Evolutionary conservation across 331 rosid genomes (phyloP), one percentile per base, ranked within the genome.

Genomic region (Phaseolus coccineus): DNA sequence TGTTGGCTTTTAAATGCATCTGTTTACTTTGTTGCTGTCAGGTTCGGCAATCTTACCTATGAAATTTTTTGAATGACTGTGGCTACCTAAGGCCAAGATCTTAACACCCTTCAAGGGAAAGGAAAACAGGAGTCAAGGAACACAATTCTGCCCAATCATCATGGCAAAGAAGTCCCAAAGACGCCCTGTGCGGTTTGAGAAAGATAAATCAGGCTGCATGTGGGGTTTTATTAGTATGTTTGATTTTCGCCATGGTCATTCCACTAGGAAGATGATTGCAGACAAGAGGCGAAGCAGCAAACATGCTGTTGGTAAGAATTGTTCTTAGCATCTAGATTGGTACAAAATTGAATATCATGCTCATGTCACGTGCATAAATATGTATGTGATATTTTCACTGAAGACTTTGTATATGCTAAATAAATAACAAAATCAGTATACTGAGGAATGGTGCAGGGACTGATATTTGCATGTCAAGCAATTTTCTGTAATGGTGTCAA

Each of bases 221-320:
- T 90, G 92, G 98, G 94, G 99, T 14, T 90, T 96, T 72, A 96
- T 96, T 37, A 91, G 93, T 70, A 90, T 96, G 77, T 87, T 96
- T 69, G 98, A 96, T 88, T 93, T 93, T 81, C 97, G 99, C 87
- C 91, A 89, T 35, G 96, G 96, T 52, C 95, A 90, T 48, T 35
- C 87, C 53, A 77, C 89, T 79, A 84, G 87, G 80, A 96, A 92
- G 87, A 44, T 91, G 92, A 86, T 96, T 71, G 82, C 91, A 1
- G 96, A 96, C 77, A 89, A 65, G 88, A 93, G 90, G 76, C 89
- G 80, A 69, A 87, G 88, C 78, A 84, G 82, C 79, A 96, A 79
- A 82, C 90, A 82, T 52, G 78, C 80, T 55, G 72, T 73, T 61
- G 97, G 99, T 90, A 87, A 89, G 96, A 80, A 55, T 44, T 75